phyloP scores from a whole-genome alignment of 306 rosid species.

The Rosa chinensis region DNA sequence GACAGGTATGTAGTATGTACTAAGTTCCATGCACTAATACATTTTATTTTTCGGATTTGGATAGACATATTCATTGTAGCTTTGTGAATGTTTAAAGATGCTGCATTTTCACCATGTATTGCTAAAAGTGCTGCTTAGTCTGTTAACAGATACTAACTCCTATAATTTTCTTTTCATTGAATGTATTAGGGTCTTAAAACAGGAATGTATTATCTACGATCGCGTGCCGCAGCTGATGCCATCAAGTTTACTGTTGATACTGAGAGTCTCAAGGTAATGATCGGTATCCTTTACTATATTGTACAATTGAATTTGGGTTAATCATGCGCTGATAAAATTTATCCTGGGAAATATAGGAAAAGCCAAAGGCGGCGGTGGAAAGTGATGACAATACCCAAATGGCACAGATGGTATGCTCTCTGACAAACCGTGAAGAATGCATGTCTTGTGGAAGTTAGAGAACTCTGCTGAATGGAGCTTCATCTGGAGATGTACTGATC shows the following conservation, averaged over 20 bases:
- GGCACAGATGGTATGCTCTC: constrained; percentile 89
- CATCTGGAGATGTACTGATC: not conserved
- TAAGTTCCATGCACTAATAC: not conserved
- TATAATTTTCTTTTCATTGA: constrained; percentile 8
- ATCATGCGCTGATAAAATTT: not conserved
- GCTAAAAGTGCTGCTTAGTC: not conserved
- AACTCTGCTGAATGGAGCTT: not conserved
- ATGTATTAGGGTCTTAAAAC: constrained; percentile 70
- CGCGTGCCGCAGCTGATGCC: constrained; percentile 85
- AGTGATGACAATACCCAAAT: constrained; percentile 55
- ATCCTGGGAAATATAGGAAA: constrained; percentile 45
- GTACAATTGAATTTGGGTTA: not conserved
- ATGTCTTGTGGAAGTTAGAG: constrained; percentile 79
- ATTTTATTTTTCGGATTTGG: not conserved
- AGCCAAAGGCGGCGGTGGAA: constrained; percentile 26
- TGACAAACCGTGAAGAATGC: constrained; percentile 80
- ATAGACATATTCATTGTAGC: not conserved
- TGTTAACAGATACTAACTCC: constrained; percentile 1
- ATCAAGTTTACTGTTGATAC: constrained; percentile 89
- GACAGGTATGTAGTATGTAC: constrained; percentile 46
- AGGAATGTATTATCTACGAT: constrained; percentile 86
- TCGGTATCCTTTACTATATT: not conserved
- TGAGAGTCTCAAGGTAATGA: constrained; percentile 49
- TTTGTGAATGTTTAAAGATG: not conserved
- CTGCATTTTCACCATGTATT: not conserved